phyloP scores from a whole-genome alignment of 306 rosid genomes.

The Lotus japonicus region DNA sequence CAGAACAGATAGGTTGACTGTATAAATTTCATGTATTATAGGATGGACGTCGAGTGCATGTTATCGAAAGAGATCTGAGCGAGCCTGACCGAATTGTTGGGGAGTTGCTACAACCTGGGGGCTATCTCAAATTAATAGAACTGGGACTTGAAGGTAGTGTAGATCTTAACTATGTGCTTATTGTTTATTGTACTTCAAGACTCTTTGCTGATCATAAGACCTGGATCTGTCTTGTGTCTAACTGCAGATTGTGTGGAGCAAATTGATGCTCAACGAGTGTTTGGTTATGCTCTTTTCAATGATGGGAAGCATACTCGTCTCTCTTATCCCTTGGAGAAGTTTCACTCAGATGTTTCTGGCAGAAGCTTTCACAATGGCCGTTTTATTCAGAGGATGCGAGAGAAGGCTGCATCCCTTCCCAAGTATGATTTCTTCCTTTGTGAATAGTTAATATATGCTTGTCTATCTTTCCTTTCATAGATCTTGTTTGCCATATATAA shows the following conservation, averaged over 20 bases:
- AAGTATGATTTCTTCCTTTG: conserved; percentile 45
- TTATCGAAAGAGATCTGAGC: conserved; percentile 83
- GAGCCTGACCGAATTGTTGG: conserved; percentile 98
- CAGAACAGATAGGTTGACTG: too few relatives aligned
- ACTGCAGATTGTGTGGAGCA: conserved; percentile 73
- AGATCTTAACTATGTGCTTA: background rate
- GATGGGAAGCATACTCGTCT: conserved; percentile 83
- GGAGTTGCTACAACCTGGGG: conserved; percentile 93
- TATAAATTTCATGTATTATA: conserved; percentile 23
- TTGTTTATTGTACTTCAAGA: background rate
- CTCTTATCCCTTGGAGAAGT: conserved; percentile 88
- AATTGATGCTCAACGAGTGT: conserved; percentile 83
- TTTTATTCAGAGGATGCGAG: conserved; percentile 92
- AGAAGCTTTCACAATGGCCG: conserved; percentile 99
- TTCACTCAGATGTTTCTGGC: conserved; percentile 83
- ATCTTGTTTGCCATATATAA: conserved; percentile 14
- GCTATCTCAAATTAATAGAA: conserved; percentile 89
- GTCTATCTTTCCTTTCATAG: background rate
- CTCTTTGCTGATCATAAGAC: background rate
- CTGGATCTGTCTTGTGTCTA: conserved; percentile 1
- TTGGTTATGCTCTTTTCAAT: conserved; percentile 95
- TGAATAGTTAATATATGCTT: conserved; percentile 9
- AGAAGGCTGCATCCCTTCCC: conserved; percentile 79
- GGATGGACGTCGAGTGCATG: conserved; percentile 90
- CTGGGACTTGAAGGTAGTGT: conserved; percentile 82